A percentile compares a stretch with the other conserved stretches of the same genome.
Evolutionary conservation across 106 monocot genomes (phyloP).

Genomic region (Amphibolis antarctica): DNA sequence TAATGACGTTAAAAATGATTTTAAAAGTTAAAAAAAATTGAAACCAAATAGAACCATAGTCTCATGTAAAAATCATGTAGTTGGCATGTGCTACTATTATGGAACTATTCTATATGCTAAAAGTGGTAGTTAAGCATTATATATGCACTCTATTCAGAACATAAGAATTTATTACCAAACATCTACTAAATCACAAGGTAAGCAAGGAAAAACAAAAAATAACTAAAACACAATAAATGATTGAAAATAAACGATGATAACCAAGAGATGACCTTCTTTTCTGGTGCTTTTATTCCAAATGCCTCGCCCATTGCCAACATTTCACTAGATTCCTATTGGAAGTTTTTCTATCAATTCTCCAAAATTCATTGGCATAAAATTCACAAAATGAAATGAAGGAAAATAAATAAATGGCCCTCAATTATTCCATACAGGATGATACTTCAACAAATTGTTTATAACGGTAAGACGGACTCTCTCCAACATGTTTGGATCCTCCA

Average conservation of each 20-base stretch:
- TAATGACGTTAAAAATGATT: too few relatives aligned
- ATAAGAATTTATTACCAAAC: too few relatives aligned
- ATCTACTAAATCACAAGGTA: too few relatives aligned
- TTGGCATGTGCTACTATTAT: too few relatives aligned
- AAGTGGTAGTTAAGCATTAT: too few relatives aligned
- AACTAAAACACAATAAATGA: not conserved
- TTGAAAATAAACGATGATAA: not conserved
- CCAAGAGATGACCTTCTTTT: slow-evolving; percentile 36
- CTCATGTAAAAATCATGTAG: too few relatives aligned
- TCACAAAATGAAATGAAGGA: not conserved
- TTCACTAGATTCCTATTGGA: slow-evolving; percentile 86
- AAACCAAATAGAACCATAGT: too few relatives aligned
- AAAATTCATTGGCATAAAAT: not conserved
- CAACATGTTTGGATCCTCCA: slow-evolving; percentile 74
- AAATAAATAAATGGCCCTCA: not conserved
- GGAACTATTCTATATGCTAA: too few relatives aligned
- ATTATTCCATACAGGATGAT: slow-evolving; percentile 67
- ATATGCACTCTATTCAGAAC: too few relatives aligned
- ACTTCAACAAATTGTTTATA: slow-evolving; percentile 81
- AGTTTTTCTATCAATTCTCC: not conserved
- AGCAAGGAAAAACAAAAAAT: not conserved
- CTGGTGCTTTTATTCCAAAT: slow-evolving; percentile 89
- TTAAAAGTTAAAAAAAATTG: too few relatives aligned
- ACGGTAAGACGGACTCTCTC: slow-evolving; percentile 87
- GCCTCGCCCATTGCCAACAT: slow-evolving; percentile 87